Percentiles rank a stretch among this genome's conserved stretches.
Conservation (phyloP, 495 filamentous ascomycete species). For the Glutinoglossum americanum region DNA sequence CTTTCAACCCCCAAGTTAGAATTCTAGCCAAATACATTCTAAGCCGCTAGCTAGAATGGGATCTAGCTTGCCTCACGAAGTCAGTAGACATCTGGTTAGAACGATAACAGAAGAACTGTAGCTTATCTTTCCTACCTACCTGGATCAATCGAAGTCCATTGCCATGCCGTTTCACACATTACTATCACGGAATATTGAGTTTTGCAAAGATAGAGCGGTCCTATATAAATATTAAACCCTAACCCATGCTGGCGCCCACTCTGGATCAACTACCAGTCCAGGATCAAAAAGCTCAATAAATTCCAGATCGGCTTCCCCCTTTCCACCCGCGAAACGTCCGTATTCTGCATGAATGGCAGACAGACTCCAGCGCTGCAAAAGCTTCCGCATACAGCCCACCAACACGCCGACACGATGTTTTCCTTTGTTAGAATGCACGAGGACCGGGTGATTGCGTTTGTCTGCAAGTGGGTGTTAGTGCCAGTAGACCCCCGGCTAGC, state of each 20-base stretch:
- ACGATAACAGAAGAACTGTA: background rate
- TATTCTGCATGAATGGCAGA: slow-evolving; percentile 2
- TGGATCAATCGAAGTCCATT: background rate
- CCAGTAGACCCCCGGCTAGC: background rate
- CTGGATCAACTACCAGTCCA: background rate
- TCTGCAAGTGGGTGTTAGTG: background rate
- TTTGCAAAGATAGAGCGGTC: background rate
- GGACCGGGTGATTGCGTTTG: background rate
- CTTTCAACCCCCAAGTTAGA: background rate
- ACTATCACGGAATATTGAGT: background rate
- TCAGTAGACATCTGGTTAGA: background rate
- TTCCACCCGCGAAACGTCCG: background rate
- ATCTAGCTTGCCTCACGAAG: background rate
- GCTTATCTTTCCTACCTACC: background rate
- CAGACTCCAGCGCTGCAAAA: slow-evolving; percentile 1
- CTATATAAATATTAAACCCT: background rate
- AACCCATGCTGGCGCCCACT: background rate
- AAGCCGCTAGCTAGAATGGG: background rate
- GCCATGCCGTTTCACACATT: background rate
- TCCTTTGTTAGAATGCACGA: slow-evolving; percentile 3
- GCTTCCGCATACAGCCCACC: slow-evolving; percentile 3
- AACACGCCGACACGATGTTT: slow-evolving; percentile 2
- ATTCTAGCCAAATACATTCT: background rate
- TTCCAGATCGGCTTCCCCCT: slow-evolving; percentile 1
- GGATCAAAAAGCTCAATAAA: slow-evolving; percentile 4